Evolutionary conservation across 2,329 filamentous ascomycete species (phyloP), one percentile per base, ranked within the genome.

Genomic region (Ceratocystis eucalypticola): DNA sequence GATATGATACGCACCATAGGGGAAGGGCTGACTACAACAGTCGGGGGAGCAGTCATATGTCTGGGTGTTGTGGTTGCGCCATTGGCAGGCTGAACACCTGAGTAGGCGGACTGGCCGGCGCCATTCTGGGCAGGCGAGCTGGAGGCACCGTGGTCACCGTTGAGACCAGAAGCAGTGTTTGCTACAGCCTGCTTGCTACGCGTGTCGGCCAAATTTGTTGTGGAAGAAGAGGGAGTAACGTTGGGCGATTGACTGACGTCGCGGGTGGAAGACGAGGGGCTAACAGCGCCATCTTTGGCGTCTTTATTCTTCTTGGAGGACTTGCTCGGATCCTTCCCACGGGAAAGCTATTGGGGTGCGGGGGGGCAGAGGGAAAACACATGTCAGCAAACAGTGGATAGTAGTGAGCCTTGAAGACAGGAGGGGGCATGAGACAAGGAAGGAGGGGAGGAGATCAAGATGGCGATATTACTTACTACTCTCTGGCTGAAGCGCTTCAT

Each of bases 401-500:
- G 33, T 12, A 37, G 33, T 10, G 33, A 37, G 33, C 25, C 28
- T 48, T 46, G 37, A n/a, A 53, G 62, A n/a, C 2, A 10, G 50
- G 37, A 7, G n/a, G 12, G n/a, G 22, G 46, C 15, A 28, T 20
- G 46, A 28, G 37, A 22, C 17, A 28, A 50, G 28, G 46, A 64
- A 22, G 6, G 44, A 50, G 44, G 17, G 48, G 48, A n/a, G 12
- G 25, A 33, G 22, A 41, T 33, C 48, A 50, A 37, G 45, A 33
- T 59, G 48, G 17, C 45, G 30, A 41, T 57, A 28, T 25, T 66
- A 85, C 89, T 83, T 85, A 96, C 91, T 82, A 96, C 91, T 88
- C 89, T 90, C 82, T 96, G 91, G 79, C 91, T 89, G 79, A 97
- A 96, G 77, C 91, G 89, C 82, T 96, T 96, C 93, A 97, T 96